Base-by-base conservation (phyloP, 2,329 filamentous ascomycete genomes). In the Huntiella savannae region DNA sequence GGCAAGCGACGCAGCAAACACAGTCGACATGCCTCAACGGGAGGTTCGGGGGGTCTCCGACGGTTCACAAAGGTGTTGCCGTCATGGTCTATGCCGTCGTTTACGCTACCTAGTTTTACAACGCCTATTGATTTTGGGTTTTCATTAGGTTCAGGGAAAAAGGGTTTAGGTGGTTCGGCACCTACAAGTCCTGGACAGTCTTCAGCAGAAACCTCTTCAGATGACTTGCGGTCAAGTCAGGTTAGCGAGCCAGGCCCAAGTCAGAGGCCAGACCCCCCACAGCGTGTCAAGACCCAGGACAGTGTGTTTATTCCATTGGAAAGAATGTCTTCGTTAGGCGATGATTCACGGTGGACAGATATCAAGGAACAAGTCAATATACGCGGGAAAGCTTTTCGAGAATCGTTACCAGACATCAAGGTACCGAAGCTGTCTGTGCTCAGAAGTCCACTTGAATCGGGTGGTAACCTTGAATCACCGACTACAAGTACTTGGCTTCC, bases 351-450 rank as follows among this genome's bases (percentile, higher is more conserved):
- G 39, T 96, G 91, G 59, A 74, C 81, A 43, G 69, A 91, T 59
- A 76, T 93, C 10, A 75, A 78, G 38, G 81, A 84, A 51, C 83
- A 91, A 65, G 80, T 88, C 53, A 96, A 95, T 55, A 85, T 82
- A 54, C 73, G 88, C 37, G 70, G 91, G 56, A 93, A 93, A 63
- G 88, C 88, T 4, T 82, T 96, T 58, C 82, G 78, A 56, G 87
- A 95, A 58, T 92, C 81, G 56, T 75, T 83, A 51, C 78, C 85
- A 57, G 86, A 94, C 54, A 64, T 71, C 36, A 82, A 86, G 2
- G 69, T 85, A 56, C 74, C 74, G 1, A 70, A 70, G 50, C 61
- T 82, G 34, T 71, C 77, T 43, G 72, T 67, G 51, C 63, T 75
- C 35, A 62, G 68, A 28, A 54, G 55, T 3, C 59, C 59, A 2